Evolutionary conservation across 2,329 filamentous ascomycete species (phyloP), one percentile per base, ranked within the genome.

Genomic region (Neofusicoccum ribis): DNA sequence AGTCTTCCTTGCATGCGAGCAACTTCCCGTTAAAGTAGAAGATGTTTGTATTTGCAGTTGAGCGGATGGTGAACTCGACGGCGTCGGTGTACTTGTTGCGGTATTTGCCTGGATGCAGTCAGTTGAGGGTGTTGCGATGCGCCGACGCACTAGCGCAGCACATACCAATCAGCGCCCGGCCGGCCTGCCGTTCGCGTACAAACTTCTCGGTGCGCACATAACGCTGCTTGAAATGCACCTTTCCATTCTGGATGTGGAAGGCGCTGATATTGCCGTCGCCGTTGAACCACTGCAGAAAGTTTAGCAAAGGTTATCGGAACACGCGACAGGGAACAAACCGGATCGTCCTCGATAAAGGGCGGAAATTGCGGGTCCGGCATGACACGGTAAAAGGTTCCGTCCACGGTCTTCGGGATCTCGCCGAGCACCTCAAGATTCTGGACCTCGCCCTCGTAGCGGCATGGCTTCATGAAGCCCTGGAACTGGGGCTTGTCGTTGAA

Each of bases 301-400:
- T 59, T 9, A 59, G 41, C 37, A 1, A 1, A 3, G 9, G 8
- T 9, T 17, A 14, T 6, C 4, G 6, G 5, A 31, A 31, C 27
- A 4, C 6, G 2, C 2, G 14, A 3, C 11, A 2, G 23, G 3
- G 15, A 9, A 3, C 39, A n/a, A 70, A 74, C 74, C 3, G 78
- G 68, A 9, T 77, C 75, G 52, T 80, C 73, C 5, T 75, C 66
- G 0, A 75, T 67, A 11, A 75, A 67, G 0, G 76, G 78, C 0
- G 77, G 73, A 0, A 75, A 67, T 2, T 76, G 76, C 0, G 79
- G 81, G 69, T 85, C 83, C 15, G 82, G 82, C 74, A 85, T 84
- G 17, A 85, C 76, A 3, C 83, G 79, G 61, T 75, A 77, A 61
- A 75, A 76, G 1, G 73, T 75, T 9, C 75, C 75, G 23, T 73